Evolutionary conservation across 2,329 filamentous ascomycete genomes (phyloP).

Genomic region (Hypoxylon sp.): DNA sequence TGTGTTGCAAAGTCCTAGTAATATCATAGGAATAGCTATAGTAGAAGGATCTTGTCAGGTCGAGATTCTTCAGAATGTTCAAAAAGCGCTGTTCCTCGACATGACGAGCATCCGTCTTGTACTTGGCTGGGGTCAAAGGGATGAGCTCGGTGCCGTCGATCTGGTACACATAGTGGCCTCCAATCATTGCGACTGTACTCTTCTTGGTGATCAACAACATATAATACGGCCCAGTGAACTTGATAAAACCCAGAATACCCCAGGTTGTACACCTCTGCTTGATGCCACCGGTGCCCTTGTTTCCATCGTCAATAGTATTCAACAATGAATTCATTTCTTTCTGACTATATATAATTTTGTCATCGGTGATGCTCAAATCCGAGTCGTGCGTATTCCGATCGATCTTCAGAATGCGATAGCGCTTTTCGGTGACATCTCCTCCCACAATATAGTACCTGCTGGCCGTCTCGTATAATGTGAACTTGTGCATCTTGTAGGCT

Average conservation of each 20-base stretch:
- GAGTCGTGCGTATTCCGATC: conserved; percentile 86
- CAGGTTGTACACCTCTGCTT: conserved; percentile 91
- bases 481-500: conserved; percentile 88
- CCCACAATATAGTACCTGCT: conserved; percentile 95
- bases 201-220: conserved; percentile 98
- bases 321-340: conserved; percentile 94
- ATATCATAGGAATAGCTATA: conserved; percentile 99
- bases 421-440: conserved; percentile 88
- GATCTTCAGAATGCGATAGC: conserved; percentile 94
- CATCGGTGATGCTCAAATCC: conserved; percentile 88
- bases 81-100: conserved; percentile 92
- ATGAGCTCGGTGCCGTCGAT: conserved; percentile 94
- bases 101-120: conserved; percentile 82
- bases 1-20: conserved; percentile 91
- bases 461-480: conserved; percentile 96
- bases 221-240: conserved; percentile 95
- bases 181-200: conserved; percentile 95
- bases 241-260: conserved; percentile 95
- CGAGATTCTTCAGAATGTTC: conserved; percentile 89
- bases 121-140: conserved; percentile 82
- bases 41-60: conserved; percentile 93
- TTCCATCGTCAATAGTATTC: conserved; percentile 94
- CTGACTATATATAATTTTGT: conserved; percentile 94
- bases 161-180: conserved; percentile 96
- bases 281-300: conserved; percentile 89